Percentiles rank a stretch among this genome's conserved stretches.
These are phyloP conservation scores for Panaeolus papilionaceus DNA, from an alignment of 768 basidiomycete species.

Conservation along the genomic window DNA sequence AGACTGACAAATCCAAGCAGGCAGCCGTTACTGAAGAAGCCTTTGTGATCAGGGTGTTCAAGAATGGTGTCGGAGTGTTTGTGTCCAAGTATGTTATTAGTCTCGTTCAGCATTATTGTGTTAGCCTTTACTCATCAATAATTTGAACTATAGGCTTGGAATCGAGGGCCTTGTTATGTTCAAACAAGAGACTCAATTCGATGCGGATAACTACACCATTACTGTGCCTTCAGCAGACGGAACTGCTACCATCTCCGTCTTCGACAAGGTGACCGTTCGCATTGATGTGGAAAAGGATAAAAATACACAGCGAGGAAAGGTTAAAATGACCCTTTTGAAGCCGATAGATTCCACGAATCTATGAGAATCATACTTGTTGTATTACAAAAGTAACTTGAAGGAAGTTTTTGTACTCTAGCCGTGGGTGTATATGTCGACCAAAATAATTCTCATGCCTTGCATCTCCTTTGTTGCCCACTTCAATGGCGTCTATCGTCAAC, in stretches of 20 bases:
- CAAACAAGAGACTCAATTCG: conserved; percentile 88
- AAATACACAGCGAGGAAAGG: conserved; percentile 89
- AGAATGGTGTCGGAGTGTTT: conserved; percentile 96
- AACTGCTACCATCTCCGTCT: conserved; percentile 75
- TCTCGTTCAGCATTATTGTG: not conserved
- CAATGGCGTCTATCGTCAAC: too few species aligned
- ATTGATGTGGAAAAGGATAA: conserved; percentile 95
- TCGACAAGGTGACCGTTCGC: conserved; percentile 92
- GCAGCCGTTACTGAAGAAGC: conserved; percentile 75
- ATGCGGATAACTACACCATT: conserved; percentile 90
- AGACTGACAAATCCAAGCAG: not conserved
- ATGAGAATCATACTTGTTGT: conserved; percentile 28
- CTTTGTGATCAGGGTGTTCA: conserved; percentile 92
- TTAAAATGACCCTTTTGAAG: conserved; percentile 79
- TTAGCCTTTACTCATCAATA: conserved; percentile 1
- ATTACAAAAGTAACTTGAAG: not conserved
- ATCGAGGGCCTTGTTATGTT: conserved; percentile 95
- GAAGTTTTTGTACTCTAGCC: not conserved
- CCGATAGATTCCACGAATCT: conserved; percentile 63
- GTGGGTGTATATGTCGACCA: not conserved
- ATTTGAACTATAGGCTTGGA: conserved; percentile 66
- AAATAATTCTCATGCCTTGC: not conserved
- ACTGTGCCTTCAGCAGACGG: conserved; percentile 50
- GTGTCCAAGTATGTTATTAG: conserved; percentile 78
- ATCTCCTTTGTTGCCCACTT: not conserved